Evolutionary conservation across 495 filamentous ascomycete species (phyloP), one percentile per base, ranked within the genome.

Genomic region (Echria macrotheca): DNA sequence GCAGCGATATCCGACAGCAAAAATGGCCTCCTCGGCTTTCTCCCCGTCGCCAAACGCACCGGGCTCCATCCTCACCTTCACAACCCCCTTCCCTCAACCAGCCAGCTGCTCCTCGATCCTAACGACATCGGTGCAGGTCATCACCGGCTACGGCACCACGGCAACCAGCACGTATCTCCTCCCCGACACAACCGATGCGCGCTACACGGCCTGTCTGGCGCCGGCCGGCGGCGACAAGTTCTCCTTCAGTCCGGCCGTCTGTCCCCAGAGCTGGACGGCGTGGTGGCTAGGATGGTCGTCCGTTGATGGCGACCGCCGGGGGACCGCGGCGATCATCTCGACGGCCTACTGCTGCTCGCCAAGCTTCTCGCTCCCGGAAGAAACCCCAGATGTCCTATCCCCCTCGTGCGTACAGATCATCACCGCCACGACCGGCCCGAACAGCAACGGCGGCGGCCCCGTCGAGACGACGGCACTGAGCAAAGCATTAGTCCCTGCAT

Each of bases 181-280:
- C 35, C 14, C 44, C 44, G 19, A 36, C 44, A 35, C 17, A n/a
- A 33, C 44, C 4, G 29, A 36, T 47, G 26, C 44, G 18, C 19
- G 29, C 15, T 47, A 47, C 18, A 47, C 29, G 26, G 44, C 15
- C 44, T 47, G 44, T 19, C 29, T 47, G n/a, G 44, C 25, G 17
- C 44, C 44, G 2, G 44, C 29, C 15, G 19, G n/a, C n/a, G n/a
- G 29, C 35, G 44, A 10, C n/a, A 15, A 47, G 29, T 47, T 47
- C 11, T n/a, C 44, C 44, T 47, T 47, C 44, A 47, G 44, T 35
- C 44, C 44, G 44, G 44, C 44, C 21, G 44, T 47, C 8, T 47
- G 44, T 31, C 44, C 29, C 25, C 1, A 47, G 44, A 29, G 29
- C 18, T 47, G 44, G 44, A 0, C 29, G 29, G 29, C 44, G 26